Base-by-base conservation (phyloP, 2,329 filamentous ascomycete species). In the Colletotrichum horii region DNA sequence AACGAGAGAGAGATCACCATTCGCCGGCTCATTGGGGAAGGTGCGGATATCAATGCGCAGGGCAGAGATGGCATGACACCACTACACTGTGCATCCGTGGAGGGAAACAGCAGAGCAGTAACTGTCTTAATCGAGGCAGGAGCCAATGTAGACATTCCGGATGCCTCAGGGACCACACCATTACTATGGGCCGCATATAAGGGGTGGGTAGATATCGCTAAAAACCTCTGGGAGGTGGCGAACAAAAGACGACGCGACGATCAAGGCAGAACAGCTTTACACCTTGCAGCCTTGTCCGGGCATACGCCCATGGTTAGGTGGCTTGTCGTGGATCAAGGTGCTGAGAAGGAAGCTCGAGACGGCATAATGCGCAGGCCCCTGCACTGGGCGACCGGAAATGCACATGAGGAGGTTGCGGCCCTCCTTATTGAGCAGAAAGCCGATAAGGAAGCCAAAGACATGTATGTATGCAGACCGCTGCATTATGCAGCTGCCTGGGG, bases 141-240 rank as follows among this genome's bases (percentile, higher is more conserved):
- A 11, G 65, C 43, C 4, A 55, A 4, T 0, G 7, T 22, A 14
- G 38, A 67, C 15, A 4, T 67, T 1, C 3, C 14, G 14, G 65
- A 67, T 28, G 14, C 24, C 11, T 34, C 16, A 22, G 43, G 65
- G 16, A 55, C 4, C 14, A 67, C 65, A 22, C 38, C 65, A 2
- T 12, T 67, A 24, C 26, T 67, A 9, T 67, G 38, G 65, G 38
- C 65, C 8, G n/a, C 4, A 32, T 14, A 14, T 6, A 32, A 12
- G 9, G 43, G 65, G 14, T 3, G 15, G 1, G 14, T 15, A 4
- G 4, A 0, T 7, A 36, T 12, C 11, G 6, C 19, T 4, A 8
- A 67, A 26, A 55, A 9, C 14, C 26, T 67, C 0, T 38, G 19
- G 34, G 32, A 43, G 11, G 1, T 9, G 6, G 4, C 61, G 3